Evolutionary conservation across 805 yeast genomes (phyloP).

Genomic region (Blastobotrys muscicola): DNA sequence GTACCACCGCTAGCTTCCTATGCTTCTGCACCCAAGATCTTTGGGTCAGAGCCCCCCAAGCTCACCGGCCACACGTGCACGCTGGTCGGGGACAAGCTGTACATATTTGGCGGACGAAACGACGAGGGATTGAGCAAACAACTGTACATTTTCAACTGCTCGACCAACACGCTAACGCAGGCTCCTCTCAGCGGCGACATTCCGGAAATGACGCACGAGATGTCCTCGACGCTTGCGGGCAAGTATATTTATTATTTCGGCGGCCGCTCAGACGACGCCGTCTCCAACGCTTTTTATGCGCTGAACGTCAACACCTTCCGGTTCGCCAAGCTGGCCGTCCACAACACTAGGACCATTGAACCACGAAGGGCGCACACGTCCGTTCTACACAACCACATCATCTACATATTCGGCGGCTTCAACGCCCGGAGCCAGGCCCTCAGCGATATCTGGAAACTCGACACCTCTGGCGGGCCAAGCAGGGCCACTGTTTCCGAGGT

Average conservation of each 20-base stretch:
- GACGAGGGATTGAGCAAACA: conserved; percentile 8
- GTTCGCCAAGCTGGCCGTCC: conserved; percentile 6
- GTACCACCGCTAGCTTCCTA: conserved; percentile 13
- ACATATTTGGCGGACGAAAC: conserved; percentile 17
- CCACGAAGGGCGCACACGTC: conserved; percentile 14
- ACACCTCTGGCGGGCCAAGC: conserved; percentile 3
- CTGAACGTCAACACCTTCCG: conserved; percentile 9
- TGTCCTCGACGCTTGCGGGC: conserved; percentile 10
- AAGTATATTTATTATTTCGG: conserved; percentile 16
- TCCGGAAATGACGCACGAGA: conserved; percentile 11
- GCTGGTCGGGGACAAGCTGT: conserved; percentile 11
- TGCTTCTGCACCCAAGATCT: conserved; percentile 16
- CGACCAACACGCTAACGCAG: conserved; percentile 8
- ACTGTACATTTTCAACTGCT: conserved; percentile 16
- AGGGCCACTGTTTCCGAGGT: conserved; percentile 8
- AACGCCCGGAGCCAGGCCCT: conserved; percentile 5
- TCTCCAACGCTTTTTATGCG: conserved; percentile 9
- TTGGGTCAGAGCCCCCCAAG: conserved; percentile 18
- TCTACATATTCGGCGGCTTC: conserved; percentile 18
- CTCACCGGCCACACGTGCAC: conserved; percentile 17
- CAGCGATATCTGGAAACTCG: conserved; percentile 18
- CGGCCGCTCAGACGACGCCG: conserved; percentile 12
- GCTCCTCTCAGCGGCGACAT: conserved; percentile 8
- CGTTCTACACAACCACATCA: conserved; percentile 4
- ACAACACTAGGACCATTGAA: background rate